phyloP scores from a whole-genome alignment of 106 monocot genomes.

The Triglochin maritima region DNA sequence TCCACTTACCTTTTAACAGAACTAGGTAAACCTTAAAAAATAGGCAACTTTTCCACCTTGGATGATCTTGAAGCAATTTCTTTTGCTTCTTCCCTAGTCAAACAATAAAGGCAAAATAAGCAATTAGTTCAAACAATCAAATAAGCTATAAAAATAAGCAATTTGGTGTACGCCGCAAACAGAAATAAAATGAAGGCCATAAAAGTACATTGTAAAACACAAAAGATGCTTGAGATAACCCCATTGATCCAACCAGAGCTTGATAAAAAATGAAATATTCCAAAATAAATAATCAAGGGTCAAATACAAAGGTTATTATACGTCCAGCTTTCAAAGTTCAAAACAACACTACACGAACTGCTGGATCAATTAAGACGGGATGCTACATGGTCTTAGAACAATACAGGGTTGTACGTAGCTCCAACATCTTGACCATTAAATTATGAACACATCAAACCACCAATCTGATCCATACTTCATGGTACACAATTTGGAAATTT shows the following conservation, averaged over 20 bases:
- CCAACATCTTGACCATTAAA: too few relatives aligned
- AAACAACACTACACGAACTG: too few relatives aligned
- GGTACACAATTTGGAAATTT: too few relatives aligned
- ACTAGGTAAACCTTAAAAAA: constrained; percentile 27
- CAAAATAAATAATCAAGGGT: too few relatives aligned
- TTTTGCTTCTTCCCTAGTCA: constrained; percentile 71
- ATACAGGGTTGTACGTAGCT: too few relatives aligned
- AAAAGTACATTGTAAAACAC: neutral
- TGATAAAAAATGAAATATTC: too few relatives aligned
- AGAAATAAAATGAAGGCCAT: neutral
- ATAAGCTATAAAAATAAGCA: neutral
- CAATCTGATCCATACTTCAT: too few relatives aligned
- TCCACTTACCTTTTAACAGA: constrained; percentile 60
- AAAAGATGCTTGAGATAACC: neutral
- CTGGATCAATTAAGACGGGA: too few relatives aligned
- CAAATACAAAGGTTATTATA: too few relatives aligned
- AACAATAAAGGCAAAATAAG: neutral
- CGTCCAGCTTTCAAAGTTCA: too few relatives aligned
- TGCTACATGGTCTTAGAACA: too few relatives aligned
- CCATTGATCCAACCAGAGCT: neutral
- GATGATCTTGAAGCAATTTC: constrained; percentile 40
- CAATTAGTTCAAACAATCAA: neutral
- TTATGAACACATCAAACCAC: too few relatives aligned
- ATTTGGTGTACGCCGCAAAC: neutral
- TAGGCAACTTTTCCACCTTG: constrained; percentile 11